Conservation (phyloP, 176 grass and related monocot genomes). For the Leersia perrieri region DNA sequence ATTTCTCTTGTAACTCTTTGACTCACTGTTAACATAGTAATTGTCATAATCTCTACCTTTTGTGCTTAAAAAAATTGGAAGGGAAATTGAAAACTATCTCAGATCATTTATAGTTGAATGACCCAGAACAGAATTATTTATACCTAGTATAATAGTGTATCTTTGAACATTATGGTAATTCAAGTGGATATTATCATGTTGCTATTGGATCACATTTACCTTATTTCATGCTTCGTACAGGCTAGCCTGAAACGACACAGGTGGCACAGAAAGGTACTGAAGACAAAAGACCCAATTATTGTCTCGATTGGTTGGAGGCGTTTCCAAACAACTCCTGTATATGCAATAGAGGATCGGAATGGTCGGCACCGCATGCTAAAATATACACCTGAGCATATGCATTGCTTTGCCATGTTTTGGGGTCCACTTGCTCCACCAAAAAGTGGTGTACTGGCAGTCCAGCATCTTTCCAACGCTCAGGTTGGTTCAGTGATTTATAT, state of each 20-base stretch:
- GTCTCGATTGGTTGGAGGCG: constrained; percentile 92
- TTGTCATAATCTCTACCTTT: too few species aligned
- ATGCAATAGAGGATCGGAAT: constrained; percentile 88
- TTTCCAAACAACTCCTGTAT: constrained; percentile 87
- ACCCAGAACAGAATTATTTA: neutral
- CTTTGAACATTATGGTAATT: constrained; percentile 6
- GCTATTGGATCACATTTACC: constrained; percentile 17
- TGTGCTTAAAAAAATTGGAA: too few species aligned
- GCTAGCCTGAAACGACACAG: constrained; percentile 85
- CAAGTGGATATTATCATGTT: neutral
- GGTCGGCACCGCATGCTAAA: constrained; percentile 91
- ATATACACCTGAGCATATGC: constrained; percentile 99
- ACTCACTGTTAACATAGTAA: too few species aligned
- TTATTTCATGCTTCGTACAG: constrained; percentile 19
- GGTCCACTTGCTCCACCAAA: constrained; percentile 95
- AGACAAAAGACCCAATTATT: constrained; percentile 87
- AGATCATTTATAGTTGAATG: constrained; percentile 1
- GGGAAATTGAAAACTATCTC: neutral
- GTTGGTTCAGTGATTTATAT: constrained; percentile 30
- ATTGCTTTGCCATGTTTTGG: constrained; percentile 97
- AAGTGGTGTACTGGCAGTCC: constrained; percentile 86
- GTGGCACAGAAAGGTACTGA: constrained; percentile 93
- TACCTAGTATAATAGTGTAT: neutral
- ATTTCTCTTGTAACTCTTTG: too few species aligned
- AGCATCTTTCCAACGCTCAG: constrained; percentile 68